Conservation (phyloP, 1,284 basidiomycete species). For the Waitea zeae region DNA sequence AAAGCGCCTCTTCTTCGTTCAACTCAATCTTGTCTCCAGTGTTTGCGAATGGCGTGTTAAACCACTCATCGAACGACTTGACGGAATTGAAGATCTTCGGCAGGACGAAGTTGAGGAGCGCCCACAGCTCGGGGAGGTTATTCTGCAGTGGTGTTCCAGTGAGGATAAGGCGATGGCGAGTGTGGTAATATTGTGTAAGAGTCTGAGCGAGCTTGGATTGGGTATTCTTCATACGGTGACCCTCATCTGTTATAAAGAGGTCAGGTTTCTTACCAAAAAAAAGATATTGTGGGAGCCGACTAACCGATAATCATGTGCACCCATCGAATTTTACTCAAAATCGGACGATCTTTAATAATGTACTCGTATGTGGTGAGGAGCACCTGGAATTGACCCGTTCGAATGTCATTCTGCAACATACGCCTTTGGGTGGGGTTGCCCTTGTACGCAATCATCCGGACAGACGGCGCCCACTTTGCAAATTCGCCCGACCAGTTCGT, state of each 20-base stretch:
- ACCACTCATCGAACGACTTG: constrained; percentile 99
- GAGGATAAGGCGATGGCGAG: constrained; percentile 88
- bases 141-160: constrained; percentile 98
- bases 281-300: constrained; percentile 10
- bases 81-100: constrained; percentile 99
- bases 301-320: constrained; percentile 93
- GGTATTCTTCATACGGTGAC: constrained; percentile 99
- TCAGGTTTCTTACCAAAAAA: constrained; percentile 4
- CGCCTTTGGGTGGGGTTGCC: constrained; percentile 79
- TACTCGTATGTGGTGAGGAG: constrained; percentile 97
- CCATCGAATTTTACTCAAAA: constrained; percentile 91
- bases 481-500: constrained; percentile 99
- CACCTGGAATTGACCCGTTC: constrained; percentile 83
- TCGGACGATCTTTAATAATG: constrained; percentile 93
- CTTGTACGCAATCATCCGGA: constrained; percentile 83
- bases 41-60: constrained; percentile 98
- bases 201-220: constrained; percentile 91
- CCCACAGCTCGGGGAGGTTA: constrained; percentile 97
- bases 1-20: constrained; percentile 98
- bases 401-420: constrained; percentile 55
- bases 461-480: constrained; percentile 88
- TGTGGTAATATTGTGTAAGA: constrained; percentile 85
- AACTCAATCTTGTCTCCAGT: constrained; percentile 98
- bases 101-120: constrained; percentile 93
- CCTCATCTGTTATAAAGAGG: constrained; percentile 54